Percentiles rank a stretch among this genome's conserved stretches.
phyloP scores from a whole-genome alignment of 2,329 filamentous ascomycete genomes.

The Diaporthe citriasiana region DNA sequence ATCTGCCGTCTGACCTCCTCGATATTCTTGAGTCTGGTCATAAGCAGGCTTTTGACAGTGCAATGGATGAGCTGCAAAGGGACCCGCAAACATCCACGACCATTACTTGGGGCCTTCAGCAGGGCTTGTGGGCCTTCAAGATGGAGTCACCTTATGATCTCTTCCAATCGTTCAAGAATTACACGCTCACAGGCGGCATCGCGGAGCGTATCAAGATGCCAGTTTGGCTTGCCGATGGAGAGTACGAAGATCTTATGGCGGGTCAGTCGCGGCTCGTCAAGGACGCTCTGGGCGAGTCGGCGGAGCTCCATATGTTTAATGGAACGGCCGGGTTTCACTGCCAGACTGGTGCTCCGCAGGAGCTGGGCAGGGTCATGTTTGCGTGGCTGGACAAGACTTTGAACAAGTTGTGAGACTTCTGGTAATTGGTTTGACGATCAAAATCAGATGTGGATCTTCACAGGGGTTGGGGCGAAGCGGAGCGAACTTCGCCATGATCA shows the following conservation, averaged over 20 bases:
- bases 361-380: constrained; percentile 14
- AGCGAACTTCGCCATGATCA: neutral
- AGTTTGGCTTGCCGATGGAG: neutral
- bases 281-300: neutral
- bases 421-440: neutral
- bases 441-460: neutral
- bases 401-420: neutral
- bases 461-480: too few relatives aligned
- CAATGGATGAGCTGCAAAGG: neutral
- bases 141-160: neutral
- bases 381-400: constrained; percentile 9
- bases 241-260: constrained; percentile 6
- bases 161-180: constrained; percentile 6
- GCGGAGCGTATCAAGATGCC: neutral
- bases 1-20: neutral
- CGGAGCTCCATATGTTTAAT: constrained; percentile 13
- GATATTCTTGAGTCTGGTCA: neutral
- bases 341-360: constrained; percentile 23
- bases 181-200: constrained; percentile 2
- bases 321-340: constrained; percentile 19
- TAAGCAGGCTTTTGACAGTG: neutral
- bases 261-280: constrained; percentile 17
- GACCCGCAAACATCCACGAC: neutral
- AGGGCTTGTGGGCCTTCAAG: constrained; percentile 10
- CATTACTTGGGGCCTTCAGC: neutral